Evolutionary conservation across 1,284 basidiomycete genomes (phyloP).

Genomic region (Schizophyllum amplum): DNA sequence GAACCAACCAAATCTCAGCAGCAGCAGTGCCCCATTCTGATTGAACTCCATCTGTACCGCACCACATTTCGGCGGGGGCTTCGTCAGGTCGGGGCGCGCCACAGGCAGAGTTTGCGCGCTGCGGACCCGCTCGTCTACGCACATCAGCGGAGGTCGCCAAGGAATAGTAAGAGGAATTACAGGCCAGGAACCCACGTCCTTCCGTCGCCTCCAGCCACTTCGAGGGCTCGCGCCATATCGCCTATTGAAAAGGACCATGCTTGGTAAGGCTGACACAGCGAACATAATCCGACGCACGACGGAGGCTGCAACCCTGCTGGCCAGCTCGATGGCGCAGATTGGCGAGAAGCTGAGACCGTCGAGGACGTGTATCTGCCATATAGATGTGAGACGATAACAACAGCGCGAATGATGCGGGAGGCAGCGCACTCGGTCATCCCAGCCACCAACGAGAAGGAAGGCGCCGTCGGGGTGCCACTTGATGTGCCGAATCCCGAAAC

Average conservation of each 20-base stretch:
- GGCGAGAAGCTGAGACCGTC: slow-evolving; percentile 74
- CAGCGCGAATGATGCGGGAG: not conserved
- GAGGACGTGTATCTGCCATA: slow-evolving; percentile 65
- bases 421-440: slow-evolving; percentile 68
- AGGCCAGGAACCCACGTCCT: slow-evolving; percentile 76
- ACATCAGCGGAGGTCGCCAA: not conserved
- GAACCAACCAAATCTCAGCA: slow-evolving; percentile 58
- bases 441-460: slow-evolving; percentile 73
- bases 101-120: slow-evolving; percentile 45
- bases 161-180: slow-evolving; percentile 27
- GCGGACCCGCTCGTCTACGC: slow-evolving; percentile 56
- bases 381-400: not conserved
- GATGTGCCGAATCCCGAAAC: slow-evolving; percentile 67
- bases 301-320: slow-evolving; percentile 42
- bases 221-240: slow-evolving; percentile 72
- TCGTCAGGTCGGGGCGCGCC: slow-evolving; percentile 44
- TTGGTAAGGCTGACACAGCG: not conserved
- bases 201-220: slow-evolving; percentile 76
- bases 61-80: slow-evolving; percentile 56
- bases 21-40: slow-evolving; percentile 58
- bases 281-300: slow-evolving; percentile 37
- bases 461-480: slow-evolving; percentile 80
- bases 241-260: slow-evolving; percentile 30
- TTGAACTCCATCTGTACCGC: slow-evolving; percentile 72
- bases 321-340: slow-evolving; percentile 56